Conservation (phyloP, 176 grass and related monocot species). For the Bonia amplexicaulis region DNA sequence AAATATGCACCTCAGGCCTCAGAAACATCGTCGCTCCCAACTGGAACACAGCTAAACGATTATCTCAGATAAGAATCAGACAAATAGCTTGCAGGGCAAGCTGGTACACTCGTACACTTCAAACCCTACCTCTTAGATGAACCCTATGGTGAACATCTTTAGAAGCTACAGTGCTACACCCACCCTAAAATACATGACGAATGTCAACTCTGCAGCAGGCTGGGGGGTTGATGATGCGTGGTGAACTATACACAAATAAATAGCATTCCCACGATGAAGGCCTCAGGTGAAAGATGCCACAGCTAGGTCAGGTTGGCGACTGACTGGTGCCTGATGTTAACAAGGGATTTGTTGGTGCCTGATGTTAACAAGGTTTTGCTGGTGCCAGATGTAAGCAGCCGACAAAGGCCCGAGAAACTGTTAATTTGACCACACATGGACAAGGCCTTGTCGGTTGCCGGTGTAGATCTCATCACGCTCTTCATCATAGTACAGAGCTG, state of each 20-base stretch:
- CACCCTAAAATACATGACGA: not conserved
- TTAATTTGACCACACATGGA: constrained; percentile 72
- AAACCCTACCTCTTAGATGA: not conserved
- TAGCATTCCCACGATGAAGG: not conserved
- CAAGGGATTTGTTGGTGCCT: not conserved
- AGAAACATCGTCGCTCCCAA: not conserved
- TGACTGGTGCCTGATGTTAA: not conserved
- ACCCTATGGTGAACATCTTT: not conserved
- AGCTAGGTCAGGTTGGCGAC: not conserved
- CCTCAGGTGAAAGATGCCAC: not conserved
- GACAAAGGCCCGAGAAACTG: not conserved
- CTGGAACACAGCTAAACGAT: not conserved
- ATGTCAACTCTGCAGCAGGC: not conserved
- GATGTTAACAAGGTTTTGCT: not conserved
- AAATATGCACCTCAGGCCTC: not conserved
- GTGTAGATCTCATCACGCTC: constrained; percentile 70
- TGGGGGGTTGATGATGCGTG: not conserved
- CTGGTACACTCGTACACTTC: not conserved
- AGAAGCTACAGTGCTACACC: not conserved
- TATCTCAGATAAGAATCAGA: not conserved
- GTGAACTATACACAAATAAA: not conserved
- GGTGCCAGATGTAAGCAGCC: not conserved
- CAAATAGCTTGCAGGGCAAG: not conserved
- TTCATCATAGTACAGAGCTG: constrained; percentile 60
- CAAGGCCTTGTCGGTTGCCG: constrained; percentile 50